Evolutionary conservation across 495 filamentous ascomycete genomes (phyloP), one percentile per base, ranked within the genome.

Genomic region (Penicillium bovifimosum): DNA sequence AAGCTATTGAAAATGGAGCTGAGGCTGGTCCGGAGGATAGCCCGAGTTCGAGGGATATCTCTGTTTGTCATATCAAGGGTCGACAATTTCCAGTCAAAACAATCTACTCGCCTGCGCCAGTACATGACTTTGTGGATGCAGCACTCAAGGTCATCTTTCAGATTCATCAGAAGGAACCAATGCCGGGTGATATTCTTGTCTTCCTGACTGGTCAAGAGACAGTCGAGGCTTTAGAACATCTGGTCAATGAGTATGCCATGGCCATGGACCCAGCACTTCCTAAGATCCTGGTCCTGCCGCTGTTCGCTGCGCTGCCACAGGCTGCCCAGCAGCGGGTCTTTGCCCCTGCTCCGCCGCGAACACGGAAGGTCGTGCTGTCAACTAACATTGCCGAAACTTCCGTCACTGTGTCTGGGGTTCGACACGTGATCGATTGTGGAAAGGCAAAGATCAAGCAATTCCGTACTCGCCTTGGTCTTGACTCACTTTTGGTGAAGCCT

Each of bases 351-450:
- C 86, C 88, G 1, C 79, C 81, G 9, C 75, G 76, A 16, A 95
- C 87, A 0, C 80, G 95, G 34, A 99, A 97, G 60, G 70, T 99
- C 7, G 89, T 99, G 9, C 76, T 99, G 3, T 81, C 91, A 0
- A 99, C 95, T 11, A 99, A 99, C 66, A 96, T 99, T 56, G 95
- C 95, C 18, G 95, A 99, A 62, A 97, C 95, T 0, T 99, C 95
- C 1, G 86, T 99, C 47, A 99, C 95, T 0, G 91, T 99, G 0
- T 84, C 92, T 7, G 95, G 95, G 2, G 90, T 99, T 4, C 82
- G 90, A 2, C 89, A 82, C 60, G 95, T 99, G 27, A 76, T 99
- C 27, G 95, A 99, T 64, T 87, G 88, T 60, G 95, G 95, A 20
- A 96, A 96, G 61, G 86, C 86, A 4, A 99, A 97, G 64, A 81